Evolutionary conservation across 2,329 filamentous ascomycete genomes (phyloP).

Genomic region (Colletotrichum sojae): DNA sequence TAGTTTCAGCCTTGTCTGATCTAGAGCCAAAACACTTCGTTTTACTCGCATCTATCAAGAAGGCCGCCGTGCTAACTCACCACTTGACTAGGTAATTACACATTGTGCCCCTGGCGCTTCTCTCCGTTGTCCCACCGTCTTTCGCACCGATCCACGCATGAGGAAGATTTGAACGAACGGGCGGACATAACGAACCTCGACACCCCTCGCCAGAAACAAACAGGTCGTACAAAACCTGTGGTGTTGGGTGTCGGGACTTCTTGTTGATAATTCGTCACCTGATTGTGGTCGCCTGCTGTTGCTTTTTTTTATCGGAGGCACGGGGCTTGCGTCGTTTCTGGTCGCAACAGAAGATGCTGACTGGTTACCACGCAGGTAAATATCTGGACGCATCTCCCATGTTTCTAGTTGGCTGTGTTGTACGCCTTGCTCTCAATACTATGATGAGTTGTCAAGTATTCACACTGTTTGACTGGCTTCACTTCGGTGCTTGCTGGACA

Average conservation of each 20-base stretch:
- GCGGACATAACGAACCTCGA: slow-evolving; percentile 75
- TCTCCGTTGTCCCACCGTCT: slow-evolving; percentile 40
- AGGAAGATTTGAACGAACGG: slow-evolving; percentile 79
- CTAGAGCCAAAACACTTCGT: slow-evolving; percentile 53
- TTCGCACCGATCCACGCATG: slow-evolving; percentile 55
- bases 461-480: slow-evolving; percentile 71
- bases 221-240: slow-evolving; percentile 75
- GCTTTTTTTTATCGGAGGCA: slow-evolving; percentile 1
- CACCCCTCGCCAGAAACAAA: slow-evolving; percentile 64
- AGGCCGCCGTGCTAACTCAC: slow-evolving; percentile 53
- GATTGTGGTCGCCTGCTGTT: slow-evolving; percentile 57
- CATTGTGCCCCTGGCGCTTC: slow-evolving; percentile 19
- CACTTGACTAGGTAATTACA: slow-evolving; percentile 59
- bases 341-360: slow-evolving; percentile 12
- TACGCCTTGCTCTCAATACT: slow-evolving; percentile 38
- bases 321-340: slow-evolving; percentile 22
- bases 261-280: slow-evolving; percentile 78
- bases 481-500: slow-evolving; percentile 57
- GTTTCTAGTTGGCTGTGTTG: slow-evolving; percentile 22
- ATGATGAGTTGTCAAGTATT: slow-evolving; percentile 70
- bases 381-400: slow-evolving; percentile 20
- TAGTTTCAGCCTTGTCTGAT: slow-evolving; percentile 80
- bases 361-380: slow-evolving; percentile 47
- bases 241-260: slow-evolving; percentile 65
- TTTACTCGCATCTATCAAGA: slow-evolving; percentile 42